Base-by-base conservation (phyloP, 2,329 filamentous ascomycete genomes). In the Escovopsis sp. region DNA sequence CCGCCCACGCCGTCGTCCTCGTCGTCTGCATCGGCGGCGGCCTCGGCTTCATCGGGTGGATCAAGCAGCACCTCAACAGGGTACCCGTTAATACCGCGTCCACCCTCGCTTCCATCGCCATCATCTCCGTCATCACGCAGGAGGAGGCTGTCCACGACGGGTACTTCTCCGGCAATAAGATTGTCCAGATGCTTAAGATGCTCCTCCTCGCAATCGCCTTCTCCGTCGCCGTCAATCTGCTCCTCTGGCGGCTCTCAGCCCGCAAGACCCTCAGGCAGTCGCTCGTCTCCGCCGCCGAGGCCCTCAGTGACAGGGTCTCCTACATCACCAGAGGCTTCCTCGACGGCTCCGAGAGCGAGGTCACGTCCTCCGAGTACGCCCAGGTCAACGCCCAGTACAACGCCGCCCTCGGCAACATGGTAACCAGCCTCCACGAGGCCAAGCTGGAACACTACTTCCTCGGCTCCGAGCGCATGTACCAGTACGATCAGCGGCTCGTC, bases 41-140 rank as follows among this genome's bases (percentile, higher is more conserved):
- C 0, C 63, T 96, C 34, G 88, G 88, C 1, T 79, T 94, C 44
- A 70, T 94, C 19, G 87, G 82, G 30, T 92, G 84, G 85, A 72
- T 79, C 37, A 92, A 92, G 57, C 81, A 88, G 51, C 76, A 65
- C 46, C 66, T 84, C 40, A 82, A 79, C 40, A 77, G 81, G 46
- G 81, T 84, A 6, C 60, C 90, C 37, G 83, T 90, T 43, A 87
- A 86, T 49, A 80, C 88, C 26, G 83, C 80, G 33, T 85, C 81
- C 45, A 94, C 86, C 23, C 65, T 94, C 44, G 76, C 87, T 6
- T 88, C 84, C 25, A 76, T 96, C 39, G 84, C 84, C 34, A 82
- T 90, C 43, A 93, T 94, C 50, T 87, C 82, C 3, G 74, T 93
- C 31, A 63, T 94, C 41, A 94, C 88, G 10, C 93, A 92, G 57